Conservation (phyloP, 2,329 filamentous ascomycete genomes). For the Trichoderma atrobrunneum region DNA sequence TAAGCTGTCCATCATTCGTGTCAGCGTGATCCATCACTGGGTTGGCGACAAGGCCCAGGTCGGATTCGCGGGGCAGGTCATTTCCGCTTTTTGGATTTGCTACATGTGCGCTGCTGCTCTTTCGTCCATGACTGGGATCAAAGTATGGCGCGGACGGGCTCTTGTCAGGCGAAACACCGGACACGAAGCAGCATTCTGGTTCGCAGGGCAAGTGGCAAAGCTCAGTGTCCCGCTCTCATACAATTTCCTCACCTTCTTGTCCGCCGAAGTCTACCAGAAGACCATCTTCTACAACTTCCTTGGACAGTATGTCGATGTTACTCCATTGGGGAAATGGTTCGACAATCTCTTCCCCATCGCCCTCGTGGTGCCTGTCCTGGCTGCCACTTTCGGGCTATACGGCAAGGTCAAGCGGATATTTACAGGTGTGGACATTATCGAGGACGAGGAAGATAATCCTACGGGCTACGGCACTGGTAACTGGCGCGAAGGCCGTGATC, state of each 20-base stretch:
- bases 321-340: slow-evolving; percentile 77
- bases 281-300: slow-evolving; percentile 89
- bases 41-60: slow-evolving; percentile 69
- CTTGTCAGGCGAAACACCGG: slow-evolving; percentile 89
- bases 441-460: slow-evolving; percentile 66
- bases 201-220: slow-evolving; percentile 86
- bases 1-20: slow-evolving; percentile 66
- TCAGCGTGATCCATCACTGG: slow-evolving; percentile 72
- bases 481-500: slow-evolving; percentile 86
- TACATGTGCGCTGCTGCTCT: slow-evolving; percentile 95
- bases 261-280: slow-evolving; percentile 65
- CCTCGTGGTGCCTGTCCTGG: slow-evolving; percentile 79
- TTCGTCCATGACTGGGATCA: slow-evolving; percentile 84
- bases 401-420: slow-evolving; percentile 76
- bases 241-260: slow-evolving; percentile 93
- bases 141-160: slow-evolving; percentile 95
- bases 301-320: slow-evolving; percentile 78
- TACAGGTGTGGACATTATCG: slow-evolving; percentile 70
- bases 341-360: slow-evolving; percentile 86
- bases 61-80: slow-evolving; percentile 80
- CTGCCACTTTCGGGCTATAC: slow-evolving; percentile 87
- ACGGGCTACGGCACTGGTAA: slow-evolving; percentile 71
- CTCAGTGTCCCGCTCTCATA: slow-evolving; percentile 90
- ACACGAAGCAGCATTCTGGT: slow-evolving; percentile 93
- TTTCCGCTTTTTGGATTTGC: slow-evolving; percentile 82